phyloP scores from a whole-genome alignment of 331 rosid genomes.

The Cucumis variabilis region DNA sequence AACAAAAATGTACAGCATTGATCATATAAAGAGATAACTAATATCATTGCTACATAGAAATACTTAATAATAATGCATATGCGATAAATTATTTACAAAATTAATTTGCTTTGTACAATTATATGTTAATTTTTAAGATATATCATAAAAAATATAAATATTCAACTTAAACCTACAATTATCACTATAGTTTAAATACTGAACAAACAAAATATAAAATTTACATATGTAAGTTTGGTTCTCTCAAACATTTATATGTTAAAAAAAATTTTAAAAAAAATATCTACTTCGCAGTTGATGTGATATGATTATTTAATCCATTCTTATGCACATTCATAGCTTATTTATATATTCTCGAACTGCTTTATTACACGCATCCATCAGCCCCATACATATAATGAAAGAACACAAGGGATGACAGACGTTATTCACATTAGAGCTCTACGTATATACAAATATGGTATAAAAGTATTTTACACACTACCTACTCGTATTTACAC shows the following conservation, averaged over 20 bases:
- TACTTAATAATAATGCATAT: neutral
- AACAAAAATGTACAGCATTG: neutral
- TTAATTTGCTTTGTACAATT: neutral
- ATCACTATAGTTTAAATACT: neutral
- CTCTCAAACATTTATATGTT: neutral
- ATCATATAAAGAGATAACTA: neutral
- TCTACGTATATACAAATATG: slow-evolving; percentile 15
- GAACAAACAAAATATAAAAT: neutral
- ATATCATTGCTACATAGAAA: neutral
- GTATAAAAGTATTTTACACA: slow-evolving; percentile 33
- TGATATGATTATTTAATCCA: neutral
- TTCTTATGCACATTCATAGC: neutral
- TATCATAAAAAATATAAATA: neutral
- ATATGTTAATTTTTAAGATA: neutral
- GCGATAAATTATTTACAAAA: neutral
- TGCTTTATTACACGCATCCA: neutral
- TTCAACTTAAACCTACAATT: neutral
- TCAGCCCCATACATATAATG: neutral
- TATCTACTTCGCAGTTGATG: neutral
- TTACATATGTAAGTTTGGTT: too few relatives aligned
- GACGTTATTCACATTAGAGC: slow-evolving; percentile 20
- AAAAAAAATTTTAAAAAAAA: neutral
- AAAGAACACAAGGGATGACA: neutral
- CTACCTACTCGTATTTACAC: too few relatives aligned
- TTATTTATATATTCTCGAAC: neutral